A percentile compares a stretch with the other conserved stretches of the same genome.
Conservation (phyloP, 805 yeast genomes). For the Zygoascus bituminiphila region DNA sequence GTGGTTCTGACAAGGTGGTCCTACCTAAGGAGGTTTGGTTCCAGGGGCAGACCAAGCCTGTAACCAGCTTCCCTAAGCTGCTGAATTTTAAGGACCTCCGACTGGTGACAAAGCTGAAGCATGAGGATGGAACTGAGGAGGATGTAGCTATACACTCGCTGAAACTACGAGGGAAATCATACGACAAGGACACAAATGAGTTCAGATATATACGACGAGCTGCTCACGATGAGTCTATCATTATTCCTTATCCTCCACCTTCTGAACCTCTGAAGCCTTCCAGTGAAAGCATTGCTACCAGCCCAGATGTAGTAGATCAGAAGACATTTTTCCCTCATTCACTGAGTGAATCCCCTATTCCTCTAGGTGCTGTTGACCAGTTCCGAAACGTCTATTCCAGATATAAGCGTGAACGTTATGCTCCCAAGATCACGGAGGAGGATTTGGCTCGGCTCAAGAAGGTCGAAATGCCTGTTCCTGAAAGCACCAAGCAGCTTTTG, state of each 20-base stretch:
- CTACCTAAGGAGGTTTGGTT: slow-evolving; percentile 70
- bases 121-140: slow-evolving; percentile 50
- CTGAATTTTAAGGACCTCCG: slow-evolving; percentile 54
- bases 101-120: slow-evolving; percentile 68
- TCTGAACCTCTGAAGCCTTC: slow-evolving; percentile 45
- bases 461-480: slow-evolving; percentile 76
- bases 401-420: slow-evolving; percentile 41
- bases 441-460: slow-evolving; percentile 47
- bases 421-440: slow-evolving; percentile 47
- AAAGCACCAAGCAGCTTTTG: slow-evolving; percentile 36
- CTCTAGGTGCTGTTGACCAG: slow-evolving; percentile 53
- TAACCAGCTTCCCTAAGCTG: slow-evolving; percentile 58
- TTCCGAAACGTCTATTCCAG: slow-evolving; percentile 73
- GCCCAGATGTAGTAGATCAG: slow-evolving; percentile 45
- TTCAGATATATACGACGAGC: slow-evolving; percentile 75
- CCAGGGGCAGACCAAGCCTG: slow-evolving; percentile 61
- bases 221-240: slow-evolving; percentile 54
- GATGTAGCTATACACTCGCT: slow-evolving; percentile 76
- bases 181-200: slow-evolving; percentile 62
- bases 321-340: slow-evolving; percentile 70
- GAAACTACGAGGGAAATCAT: slow-evolving; percentile 59
- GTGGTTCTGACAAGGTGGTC: slow-evolving; percentile 52
- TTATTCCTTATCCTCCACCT: slow-evolving; percentile 88
- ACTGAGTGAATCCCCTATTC: slow-evolving; percentile 59
- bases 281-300: slow-evolving; percentile 16